A percentile compares a stretch with the other conserved stretches of the same genome.
These are phyloP conservation scores for Phycomyces nitens DNA, from an alignment of 192 early-diverging fungal species.

Conservation along the genomic window DNA sequence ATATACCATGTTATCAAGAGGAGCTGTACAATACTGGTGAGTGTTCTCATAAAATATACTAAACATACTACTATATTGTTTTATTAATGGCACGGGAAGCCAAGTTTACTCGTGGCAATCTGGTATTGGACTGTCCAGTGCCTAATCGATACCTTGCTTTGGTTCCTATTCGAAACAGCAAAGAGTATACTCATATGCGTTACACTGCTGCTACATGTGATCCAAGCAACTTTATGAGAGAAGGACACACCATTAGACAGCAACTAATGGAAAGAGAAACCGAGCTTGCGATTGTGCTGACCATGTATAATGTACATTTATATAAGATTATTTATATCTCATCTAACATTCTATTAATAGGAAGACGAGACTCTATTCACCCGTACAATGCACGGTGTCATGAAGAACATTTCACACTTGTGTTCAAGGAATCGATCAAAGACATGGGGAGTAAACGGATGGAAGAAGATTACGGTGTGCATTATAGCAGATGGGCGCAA, in stretches of 20 bases:
- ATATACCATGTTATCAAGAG: no score
- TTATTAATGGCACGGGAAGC: constrained; percentile 24
- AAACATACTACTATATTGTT: not conserved
- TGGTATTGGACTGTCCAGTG: constrained; percentile 72
- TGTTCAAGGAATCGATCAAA: constrained; percentile 50
- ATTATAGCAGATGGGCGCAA: constrained; percentile 76
- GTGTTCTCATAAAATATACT: constrained; percentile 11
- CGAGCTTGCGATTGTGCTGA: constrained; percentile 80
- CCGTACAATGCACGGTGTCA: constrained; percentile 65
- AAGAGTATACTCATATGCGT: constrained; percentile 92
- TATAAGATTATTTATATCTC: not conserved
- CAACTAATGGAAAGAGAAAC: constrained; percentile 64
- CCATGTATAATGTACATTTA: constrained; percentile 70
- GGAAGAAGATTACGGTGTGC: constrained; percentile 73
- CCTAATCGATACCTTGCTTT: constrained; percentile 51
- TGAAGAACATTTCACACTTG: constrained; percentile 72
- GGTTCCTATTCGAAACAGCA: constrained; percentile 50
- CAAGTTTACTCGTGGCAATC: constrained; percentile 64
- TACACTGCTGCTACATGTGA: constrained; percentile 92
- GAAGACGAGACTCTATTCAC: constrained; percentile 70
- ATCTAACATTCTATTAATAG: constrained; percentile 15
- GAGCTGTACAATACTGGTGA: not conserved
- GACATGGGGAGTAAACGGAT: constrained; percentile 54
- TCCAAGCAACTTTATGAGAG: constrained; percentile 74
- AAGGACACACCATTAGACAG: constrained; percentile 77